phyloP scores from a whole-genome alignment of 202 grass and related monocot genomes.

The Alloteropsis angusta region DNA sequence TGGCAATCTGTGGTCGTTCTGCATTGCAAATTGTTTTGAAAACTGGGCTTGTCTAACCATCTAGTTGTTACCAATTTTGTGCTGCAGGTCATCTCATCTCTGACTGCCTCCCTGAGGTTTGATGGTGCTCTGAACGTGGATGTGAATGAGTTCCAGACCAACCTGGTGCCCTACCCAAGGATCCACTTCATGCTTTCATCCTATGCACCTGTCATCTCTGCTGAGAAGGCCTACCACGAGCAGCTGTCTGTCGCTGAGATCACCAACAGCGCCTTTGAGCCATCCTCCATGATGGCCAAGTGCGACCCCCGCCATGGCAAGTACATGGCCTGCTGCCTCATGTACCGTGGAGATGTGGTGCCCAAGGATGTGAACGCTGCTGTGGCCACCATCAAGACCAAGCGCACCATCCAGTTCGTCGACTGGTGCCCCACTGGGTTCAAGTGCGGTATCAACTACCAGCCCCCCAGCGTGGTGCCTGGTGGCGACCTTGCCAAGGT shows the following conservation, averaged over 20 bases:
- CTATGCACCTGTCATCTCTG: conserved; percentile 76
- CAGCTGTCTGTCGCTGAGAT: conserved; percentile 85
- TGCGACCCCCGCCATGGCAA: conserved; percentile 77
- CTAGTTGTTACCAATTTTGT: background rate
- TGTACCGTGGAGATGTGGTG: conserved; percentile 79
- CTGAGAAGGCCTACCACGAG: conserved; percentile 89
- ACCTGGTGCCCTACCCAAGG: conserved; percentile 69
- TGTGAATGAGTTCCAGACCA: conserved; percentile 75
- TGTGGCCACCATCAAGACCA: conserved; percentile 76
- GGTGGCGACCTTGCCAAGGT: conserved; percentile 76
- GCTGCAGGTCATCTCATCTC: conserved; percentile 66
- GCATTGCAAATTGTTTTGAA: background rate
- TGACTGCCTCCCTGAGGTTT: conserved; percentile 75
- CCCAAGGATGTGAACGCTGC: conserved; percentile 77
- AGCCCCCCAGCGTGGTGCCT: conserved; percentile 66
- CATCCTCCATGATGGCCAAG: conserved; percentile 86
- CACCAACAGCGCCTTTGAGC: conserved; percentile 84
- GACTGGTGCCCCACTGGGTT: conserved; percentile 85
- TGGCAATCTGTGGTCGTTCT: background rate
- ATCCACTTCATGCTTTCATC: conserved; percentile 93
- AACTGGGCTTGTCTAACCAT: background rate
- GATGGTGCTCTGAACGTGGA: conserved; percentile 84
- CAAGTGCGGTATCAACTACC: conserved; percentile 92
- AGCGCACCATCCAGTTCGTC: conserved; percentile 80
- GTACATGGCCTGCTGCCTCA: conserved; percentile 89